Percentiles rank a stretch among this genome's conserved stretches.
These are phyloP conservation scores for Aureobasidium sp. DNA, from an alignment of 2,329 filamentous ascomycete genomes.

Conservation along the genomic window DNA sequence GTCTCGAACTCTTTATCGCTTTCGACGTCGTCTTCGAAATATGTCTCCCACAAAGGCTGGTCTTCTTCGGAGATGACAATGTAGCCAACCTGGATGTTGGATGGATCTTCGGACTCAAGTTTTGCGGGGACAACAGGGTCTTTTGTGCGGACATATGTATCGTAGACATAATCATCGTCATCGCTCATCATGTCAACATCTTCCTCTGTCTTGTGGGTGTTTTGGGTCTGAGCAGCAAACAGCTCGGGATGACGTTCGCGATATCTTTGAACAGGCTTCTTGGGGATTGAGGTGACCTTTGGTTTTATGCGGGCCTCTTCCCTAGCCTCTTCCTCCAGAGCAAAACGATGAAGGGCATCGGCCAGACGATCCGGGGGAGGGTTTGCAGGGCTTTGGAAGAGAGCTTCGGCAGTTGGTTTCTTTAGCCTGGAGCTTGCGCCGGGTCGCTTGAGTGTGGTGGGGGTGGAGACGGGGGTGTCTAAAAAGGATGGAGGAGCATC, in stretches of 20 bases:
- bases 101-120: constrained; percentile 16
- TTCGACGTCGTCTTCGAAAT: constrained; percentile 41
- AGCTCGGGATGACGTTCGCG: constrained; percentile 24
- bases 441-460: constrained; percentile 13
- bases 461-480: not conserved
- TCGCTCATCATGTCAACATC: constrained; percentile 34
- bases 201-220: constrained; percentile 16
- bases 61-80: constrained; percentile 43
- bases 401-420: constrained; percentile 3
- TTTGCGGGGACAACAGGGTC: constrained; percentile 11
- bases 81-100: constrained; percentile 30
- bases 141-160: constrained; percentile 47
- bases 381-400: constrained; percentile 11
- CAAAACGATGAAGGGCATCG: constrained; percentile 10
- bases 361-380: constrained; percentile 15
- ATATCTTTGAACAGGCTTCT: constrained; percentile 24
- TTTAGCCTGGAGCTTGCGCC: constrained; percentile 10
- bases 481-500: not conserved
- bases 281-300: constrained; percentile 23
- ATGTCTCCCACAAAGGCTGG: constrained; percentile 49
- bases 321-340: constrained; percentile 12
- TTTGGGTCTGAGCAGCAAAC: not conserved
- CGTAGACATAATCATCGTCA: constrained; percentile 52
- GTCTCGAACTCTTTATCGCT: constrained; percentile 46
- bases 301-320: constrained; percentile 21